These are phyloP conservation scores for Pseudevernia furfuracea DNA, from an alignment of 495 filamentous ascomycete species.

Conservation along the genomic window DNA sequence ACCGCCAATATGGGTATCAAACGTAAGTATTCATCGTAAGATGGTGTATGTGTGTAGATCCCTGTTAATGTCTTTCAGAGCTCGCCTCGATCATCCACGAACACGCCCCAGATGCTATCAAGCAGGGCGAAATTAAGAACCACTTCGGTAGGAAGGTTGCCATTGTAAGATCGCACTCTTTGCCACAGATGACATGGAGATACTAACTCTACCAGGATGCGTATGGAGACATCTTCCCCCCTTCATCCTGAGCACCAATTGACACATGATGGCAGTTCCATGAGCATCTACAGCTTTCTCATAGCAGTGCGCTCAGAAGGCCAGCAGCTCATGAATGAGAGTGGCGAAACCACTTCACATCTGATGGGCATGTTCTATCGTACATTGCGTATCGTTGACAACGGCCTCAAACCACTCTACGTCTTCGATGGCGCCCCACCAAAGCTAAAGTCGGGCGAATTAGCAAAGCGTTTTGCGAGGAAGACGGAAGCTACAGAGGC, in stretches of 20 bases:
- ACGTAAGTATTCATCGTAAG: slow-evolving; percentile 34
- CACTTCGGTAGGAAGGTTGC: slow-evolving; percentile 97
- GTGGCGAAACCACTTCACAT: slow-evolving; percentile 92
- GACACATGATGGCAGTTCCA: slow-evolving; percentile 54
- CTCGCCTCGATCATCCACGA: slow-evolving; percentile 85
- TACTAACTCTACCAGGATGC: slow-evolving; percentile 58
- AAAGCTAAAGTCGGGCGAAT: slow-evolving; percentile 91
- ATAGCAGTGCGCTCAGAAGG: slow-evolving; percentile 95
- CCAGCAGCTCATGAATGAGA: slow-evolving; percentile 88
- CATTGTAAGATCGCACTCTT: slow-evolving; percentile 55
- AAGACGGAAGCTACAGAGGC: slow-evolving; percentile 83
- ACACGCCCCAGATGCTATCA: slow-evolving; percentile 87
- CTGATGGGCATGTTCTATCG: slow-evolving; percentile 99
- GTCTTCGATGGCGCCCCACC: slow-evolving; percentile 96
- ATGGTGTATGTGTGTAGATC: neutral
- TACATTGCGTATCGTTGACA: slow-evolving; percentile 94
- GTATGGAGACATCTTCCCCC: slow-evolving; percentile 43
- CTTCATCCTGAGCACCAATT: neutral
- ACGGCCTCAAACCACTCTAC: slow-evolving; percentile 96
- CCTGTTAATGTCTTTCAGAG: slow-evolving; percentile 36
- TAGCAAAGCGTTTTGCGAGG: slow-evolving; percentile 86
- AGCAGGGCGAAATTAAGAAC: slow-evolving; percentile 93
- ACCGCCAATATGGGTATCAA: slow-evolving; percentile 84
- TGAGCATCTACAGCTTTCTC: slow-evolving; percentile 98
- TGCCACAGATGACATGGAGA: neutral